Conservation (phyloP, 2,329 filamentous ascomycete genomes). For the Zymoseptoria ardabiliae region DNA sequence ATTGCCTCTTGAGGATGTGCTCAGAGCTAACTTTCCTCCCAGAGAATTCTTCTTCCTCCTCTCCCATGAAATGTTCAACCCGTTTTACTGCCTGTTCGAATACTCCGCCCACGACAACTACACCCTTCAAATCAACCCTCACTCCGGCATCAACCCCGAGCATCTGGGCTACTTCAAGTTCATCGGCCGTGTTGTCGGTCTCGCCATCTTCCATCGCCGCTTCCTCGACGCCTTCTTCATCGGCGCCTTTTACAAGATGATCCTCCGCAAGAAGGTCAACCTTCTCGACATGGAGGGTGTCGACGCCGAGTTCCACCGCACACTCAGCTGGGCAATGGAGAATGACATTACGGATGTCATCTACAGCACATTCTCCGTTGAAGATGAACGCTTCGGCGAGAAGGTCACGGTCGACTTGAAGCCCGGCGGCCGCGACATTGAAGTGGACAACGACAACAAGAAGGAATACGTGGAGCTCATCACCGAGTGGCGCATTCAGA, state of each 20-base stretch:
- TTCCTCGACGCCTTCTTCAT: slow-evolving; percentile 99
- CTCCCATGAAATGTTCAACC: slow-evolving; percentile 99
- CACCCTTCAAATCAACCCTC: slow-evolving; percentile 97
- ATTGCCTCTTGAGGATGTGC: not conserved
- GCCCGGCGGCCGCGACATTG: slow-evolving; percentile 80
- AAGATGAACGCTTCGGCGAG: slow-evolving; percentile 95
- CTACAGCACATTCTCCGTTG: slow-evolving; percentile 92
- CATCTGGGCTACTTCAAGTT: slow-evolving; percentile 99
- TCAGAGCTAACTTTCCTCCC: slow-evolving; percentile 24
- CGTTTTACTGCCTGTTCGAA: slow-evolving; percentile 98
- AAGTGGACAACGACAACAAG: slow-evolving; percentile 98
- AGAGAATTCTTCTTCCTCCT: slow-evolving; percentile 99
- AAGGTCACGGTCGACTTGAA: slow-evolving; percentile 91
- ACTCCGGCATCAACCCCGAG: slow-evolving; percentile 98
- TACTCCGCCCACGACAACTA: slow-evolving; percentile 99
- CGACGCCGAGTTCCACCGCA: slow-evolving; percentile 94
- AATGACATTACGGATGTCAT: slow-evolving; percentile 94
- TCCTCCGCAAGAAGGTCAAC: slow-evolving; percentile 83
- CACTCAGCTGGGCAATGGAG: slow-evolving; percentile 93
- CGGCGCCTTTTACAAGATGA: slow-evolving; percentile 98
- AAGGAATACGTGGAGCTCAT: slow-evolving; percentile 98
- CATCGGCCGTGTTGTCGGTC: slow-evolving; percentile 90
- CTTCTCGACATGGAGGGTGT: slow-evolving; percentile 98
- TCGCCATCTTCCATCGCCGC: slow-evolving; percentile 95
- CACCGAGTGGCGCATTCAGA: slow-evolving; percentile 98